Evolutionary conservation across 2,329 filamentous ascomycete species (phyloP), one percentile per base, ranked within the genome.

Genomic region (Cercospora sesami): DNA sequence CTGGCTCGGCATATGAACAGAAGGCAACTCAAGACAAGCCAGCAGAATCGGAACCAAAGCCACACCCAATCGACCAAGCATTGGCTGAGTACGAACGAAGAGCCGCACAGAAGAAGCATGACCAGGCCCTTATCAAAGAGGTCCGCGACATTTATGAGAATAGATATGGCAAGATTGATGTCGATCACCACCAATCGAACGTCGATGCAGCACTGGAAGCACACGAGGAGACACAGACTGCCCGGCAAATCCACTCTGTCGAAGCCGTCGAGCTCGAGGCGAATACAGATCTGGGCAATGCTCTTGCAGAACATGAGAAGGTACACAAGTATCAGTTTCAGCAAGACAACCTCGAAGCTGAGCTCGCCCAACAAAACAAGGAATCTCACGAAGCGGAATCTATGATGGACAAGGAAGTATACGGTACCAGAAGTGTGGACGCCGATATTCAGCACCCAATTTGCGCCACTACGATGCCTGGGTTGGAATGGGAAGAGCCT

Each of bases 61-160:
- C 30, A 9, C 62, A 64, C 8, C 62, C 62, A 12, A 64, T 64
- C 21, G 62, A 68, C 10, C 45, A 65, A 9, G 62, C 58, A 61
- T 63, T 65, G 30, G 63, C 60, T 60, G 57, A 68, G 18, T 61
- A 67, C 63, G 65, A 62, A 67, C 57, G 61, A 55, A 73, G 73
- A 66, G 63, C 71, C 16, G 68, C 74, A 60, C 71, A 76, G 58
- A 75, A 74, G 65, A 69, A 71, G 18, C 67, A 70, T 10, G 78
- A 80, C 59, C 74, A 74, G 59, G 72, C 73, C 5, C 74, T 83
- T 14, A 75, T 80, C 16, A 71, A 73, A 7, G 78, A 82, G 68
- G 75, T 83, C 21, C 75, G 77, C 42, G 74, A 73, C 21, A 81
- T 83, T 59, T 83, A 83, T 69, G 81, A 83, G 71, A 75, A 79